These are phyloP conservation scores for Flagelloscypha sp. DNA, from an alignment of 768 basidiomycete genomes.

Conservation along the genomic window DNA sequence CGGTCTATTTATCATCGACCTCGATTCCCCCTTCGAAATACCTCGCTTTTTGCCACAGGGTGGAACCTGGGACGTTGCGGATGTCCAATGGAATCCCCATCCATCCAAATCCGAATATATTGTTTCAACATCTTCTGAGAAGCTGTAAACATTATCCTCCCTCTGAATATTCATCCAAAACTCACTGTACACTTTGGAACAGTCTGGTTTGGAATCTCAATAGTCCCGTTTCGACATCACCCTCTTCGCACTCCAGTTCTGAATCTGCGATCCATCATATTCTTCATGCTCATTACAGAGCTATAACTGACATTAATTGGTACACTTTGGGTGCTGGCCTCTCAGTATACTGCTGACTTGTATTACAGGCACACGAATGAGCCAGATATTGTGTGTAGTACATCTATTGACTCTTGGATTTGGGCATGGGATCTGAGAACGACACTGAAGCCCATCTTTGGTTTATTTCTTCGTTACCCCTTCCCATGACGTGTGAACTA, in stretches of 20 bases:
- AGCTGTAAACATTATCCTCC: slow-evolving; percentile 47
- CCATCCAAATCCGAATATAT: slow-evolving; percentile 68
- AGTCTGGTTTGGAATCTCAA: slow-evolving; percentile 94
- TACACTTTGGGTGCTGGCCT: no score
- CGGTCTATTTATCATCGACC: slow-evolving; percentile 91
- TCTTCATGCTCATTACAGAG: slow-evolving; percentile 84
- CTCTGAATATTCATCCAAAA: neutral
- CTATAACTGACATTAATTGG: slow-evolving; percentile 99
- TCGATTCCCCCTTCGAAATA: slow-evolving; percentile 76
- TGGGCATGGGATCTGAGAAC: slow-evolving; percentile 89
- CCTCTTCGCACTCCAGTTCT: no score
- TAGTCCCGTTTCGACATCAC: slow-evolving; percentile 47
- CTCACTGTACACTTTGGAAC: slow-evolving; percentile 2
- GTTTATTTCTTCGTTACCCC: slow-evolving; percentile 21
- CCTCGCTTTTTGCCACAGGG: slow-evolving; percentile 95
- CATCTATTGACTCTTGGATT: slow-evolving; percentile 89
- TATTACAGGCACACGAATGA: slow-evolving; percentile 79
- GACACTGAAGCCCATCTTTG: slow-evolving; percentile 63
- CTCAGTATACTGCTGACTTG: no score
- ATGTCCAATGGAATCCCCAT: slow-evolving; percentile 91
- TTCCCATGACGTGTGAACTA: no score
- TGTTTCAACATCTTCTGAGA: slow-evolving; percentile 82
- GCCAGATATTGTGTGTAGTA: slow-evolving; percentile 80
- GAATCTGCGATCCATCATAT: slow-evolving; percentile 80
- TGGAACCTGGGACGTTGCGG: slow-evolving; percentile 92